Base-by-base conservation (phyloP, 192 early-diverging fungal genomes). In the Coemansia asiatica region DNA sequence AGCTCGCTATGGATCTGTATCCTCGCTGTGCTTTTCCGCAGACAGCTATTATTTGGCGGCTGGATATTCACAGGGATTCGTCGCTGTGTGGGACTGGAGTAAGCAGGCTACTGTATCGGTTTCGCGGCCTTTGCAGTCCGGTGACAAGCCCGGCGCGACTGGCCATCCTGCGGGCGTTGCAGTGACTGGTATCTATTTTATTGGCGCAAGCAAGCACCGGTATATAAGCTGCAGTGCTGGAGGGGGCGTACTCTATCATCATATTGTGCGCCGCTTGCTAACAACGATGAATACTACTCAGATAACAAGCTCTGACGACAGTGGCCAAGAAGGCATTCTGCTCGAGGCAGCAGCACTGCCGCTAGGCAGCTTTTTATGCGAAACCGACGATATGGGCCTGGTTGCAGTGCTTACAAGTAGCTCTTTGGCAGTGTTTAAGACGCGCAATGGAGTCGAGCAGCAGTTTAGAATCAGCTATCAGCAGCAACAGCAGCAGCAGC, bases 21-120 rank as follows among this genome's bases (percentile, higher is more conserved):
- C 79, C 2, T 64, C 74, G 31, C 44, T 82, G n/a, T 65, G 66
- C 22, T 76, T 82, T 35, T 82, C 79, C 21, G 60, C 70, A 26
- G 71, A 82, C 64, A 44, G 70, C 26, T 38, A 57, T 18, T 63
- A 54, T 51, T 58, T 82, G n/a, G 61, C 67, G 35, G 79, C 63
- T 9, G 79, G 79, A 16, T 74, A 76, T 35, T 51, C 74, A 19
- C 64, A 61, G 44, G 79, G 79, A 9, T 73, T 69, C 31, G 74
- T 82, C 1, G 68, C 69, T 19, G 70, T 82, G 46, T 82, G 79
- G 79, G 79, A 82, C 71, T 76, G 74, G 79, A 56, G 35, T 12
- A 73, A 73, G 49, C 67, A 71, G 60, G 61, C 68, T 3, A 70
- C 73, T 0, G 66, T 70, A 12, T 64, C 74, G 3, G 71, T 76